Percentiles rank a stretch among this genome's conserved stretches.
These are phyloP conservation scores for Rhododendron ferrugineum DNA, from an alignment of 148 eudicot species.

Conservation along the genomic window DNA sequence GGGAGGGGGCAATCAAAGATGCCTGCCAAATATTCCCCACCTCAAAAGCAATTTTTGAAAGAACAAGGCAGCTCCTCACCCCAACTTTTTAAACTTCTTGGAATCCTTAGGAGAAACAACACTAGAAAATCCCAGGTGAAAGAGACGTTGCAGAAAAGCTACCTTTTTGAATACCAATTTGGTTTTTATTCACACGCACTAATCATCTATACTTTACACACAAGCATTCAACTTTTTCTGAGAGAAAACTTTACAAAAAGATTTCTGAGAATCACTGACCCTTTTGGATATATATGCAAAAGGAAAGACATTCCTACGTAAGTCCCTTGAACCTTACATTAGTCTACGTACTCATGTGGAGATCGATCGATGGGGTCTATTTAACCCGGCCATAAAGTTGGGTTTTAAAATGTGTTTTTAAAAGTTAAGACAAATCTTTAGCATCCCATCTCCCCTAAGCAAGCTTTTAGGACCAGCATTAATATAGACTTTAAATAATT, in stretches of 20 bases:
- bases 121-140: constrained; percentile 5
- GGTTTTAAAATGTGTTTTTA: constrained; percentile 16
- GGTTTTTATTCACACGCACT: constrained; percentile 20
- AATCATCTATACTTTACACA: constrained; percentile 38
- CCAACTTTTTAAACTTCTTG: constrained; percentile 13
- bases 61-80: constrained; percentile 22
- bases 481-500: neutral
- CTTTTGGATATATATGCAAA: constrained; percentile 34
- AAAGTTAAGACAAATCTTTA: constrained; percentile 27
- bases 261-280: constrained; percentile 16
- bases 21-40: constrained; percentile 23
- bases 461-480: neutral
- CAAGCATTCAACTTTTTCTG: constrained; percentile 48
- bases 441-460: neutral
- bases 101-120: constrained; percentile 24
- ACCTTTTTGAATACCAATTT: constrained; percentile 32
- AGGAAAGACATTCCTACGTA: constrained; percentile 18
- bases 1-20: constrained; percentile 14
- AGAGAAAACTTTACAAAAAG: constrained; percentile 10
- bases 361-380: constrained; percentile 4
- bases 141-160: constrained; percentile 19
- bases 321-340: constrained; percentile 24
- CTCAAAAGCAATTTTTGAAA: constrained; percentile 17
- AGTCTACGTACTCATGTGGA: constrained; percentile 6
- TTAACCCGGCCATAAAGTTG: constrained; percentile 17